These are phyloP conservation scores for Suillus bovinus DNA, from an alignment of 768 basidiomycete species.

Conservation along the genomic window DNA sequence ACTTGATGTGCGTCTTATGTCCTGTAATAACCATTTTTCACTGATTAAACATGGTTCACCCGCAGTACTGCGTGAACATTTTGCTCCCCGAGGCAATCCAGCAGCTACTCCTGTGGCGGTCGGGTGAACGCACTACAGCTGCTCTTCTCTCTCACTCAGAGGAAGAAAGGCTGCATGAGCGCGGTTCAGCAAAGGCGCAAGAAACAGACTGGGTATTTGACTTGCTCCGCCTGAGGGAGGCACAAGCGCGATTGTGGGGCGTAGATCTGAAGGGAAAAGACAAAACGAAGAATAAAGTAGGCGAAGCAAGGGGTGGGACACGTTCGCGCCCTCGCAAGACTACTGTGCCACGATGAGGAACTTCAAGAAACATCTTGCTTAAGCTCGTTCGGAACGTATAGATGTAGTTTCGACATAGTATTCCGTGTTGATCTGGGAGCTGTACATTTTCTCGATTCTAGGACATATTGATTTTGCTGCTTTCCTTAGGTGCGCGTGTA, in stretches of 20 bases:
- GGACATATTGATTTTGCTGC: background rate
- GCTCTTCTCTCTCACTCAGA: conserved; percentile 51
- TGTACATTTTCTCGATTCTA: background rate
- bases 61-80: conserved; percentile 70
- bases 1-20: conserved; percentile 43
- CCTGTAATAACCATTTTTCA: background rate
- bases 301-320: conserved; percentile 25
- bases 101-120: conserved; percentile 75
- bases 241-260: conserved; percentile 40
- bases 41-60: background rate
- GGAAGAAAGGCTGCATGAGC: conserved; percentile 53
- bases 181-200: conserved; percentile 46
- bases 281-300: conserved; percentile 22
- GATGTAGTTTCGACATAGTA: conserved; percentile 3
- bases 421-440: background rate
- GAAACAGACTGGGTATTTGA: conserved; percentile 74
- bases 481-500: background rate
- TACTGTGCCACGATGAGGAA: conserved; percentile 20
- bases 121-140: conserved; percentile 52
- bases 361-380: background rate
- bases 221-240: conserved; percentile 42
- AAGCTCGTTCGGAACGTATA: background rate
- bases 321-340: conserved; percentile 28
- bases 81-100: conserved; percentile 70
- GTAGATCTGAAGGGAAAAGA: conserved; percentile 29